Evolutionary conservation across 345 rosid species (phyloP), one percentile per base, ranked within the genome.

Genomic region (Linum usitatissimum): DNA sequence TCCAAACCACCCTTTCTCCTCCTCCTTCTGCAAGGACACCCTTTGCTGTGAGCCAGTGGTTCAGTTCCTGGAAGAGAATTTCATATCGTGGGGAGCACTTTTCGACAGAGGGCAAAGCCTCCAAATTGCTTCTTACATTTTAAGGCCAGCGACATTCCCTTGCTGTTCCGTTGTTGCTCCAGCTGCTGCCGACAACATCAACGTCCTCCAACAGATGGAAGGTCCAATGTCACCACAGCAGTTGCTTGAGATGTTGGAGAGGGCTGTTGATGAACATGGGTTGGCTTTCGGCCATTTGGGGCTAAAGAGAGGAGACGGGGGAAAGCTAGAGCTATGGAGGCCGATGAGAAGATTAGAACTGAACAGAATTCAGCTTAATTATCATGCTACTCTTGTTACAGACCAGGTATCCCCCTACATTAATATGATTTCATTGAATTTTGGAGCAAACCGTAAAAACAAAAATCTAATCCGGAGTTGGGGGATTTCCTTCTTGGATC

Each of bases 161-260:
- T 85, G 71, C 69, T 82, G 83, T 64, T 83, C 83, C 0, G 76
- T 82, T 13, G 75, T 85, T 3, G 85, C 87, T 57, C 82, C 81
- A 1, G 74, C 82, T 65, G 58, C 74, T 18, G 79, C 71, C 18
- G 66, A 76, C 61, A 69, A 62, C 70, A 62, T 82, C 19, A 76
- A 75, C n/a, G 84, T 85, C 17, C 79, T 85, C 3, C 81, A 73
- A 60, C 83, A 84, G 90, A 78, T 82, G 56, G 87, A 84, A 70
- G 84, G 84, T 6, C 85, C 86, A 9, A 70, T 80, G 60, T 79
- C 81, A 14, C 78, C 85, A 18, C 77, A 73, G 9, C 80, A 78
- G 68, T 60, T 84, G 55, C 79, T 84, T 45, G 86, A 79, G 74
- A 78, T 78, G 42, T 78, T 81, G 54, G 84, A 78, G 71, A 79